Base-by-base conservation (phyloP, 495 filamentous ascomycete genomes). In the Cryomyces minteri region DNA sequence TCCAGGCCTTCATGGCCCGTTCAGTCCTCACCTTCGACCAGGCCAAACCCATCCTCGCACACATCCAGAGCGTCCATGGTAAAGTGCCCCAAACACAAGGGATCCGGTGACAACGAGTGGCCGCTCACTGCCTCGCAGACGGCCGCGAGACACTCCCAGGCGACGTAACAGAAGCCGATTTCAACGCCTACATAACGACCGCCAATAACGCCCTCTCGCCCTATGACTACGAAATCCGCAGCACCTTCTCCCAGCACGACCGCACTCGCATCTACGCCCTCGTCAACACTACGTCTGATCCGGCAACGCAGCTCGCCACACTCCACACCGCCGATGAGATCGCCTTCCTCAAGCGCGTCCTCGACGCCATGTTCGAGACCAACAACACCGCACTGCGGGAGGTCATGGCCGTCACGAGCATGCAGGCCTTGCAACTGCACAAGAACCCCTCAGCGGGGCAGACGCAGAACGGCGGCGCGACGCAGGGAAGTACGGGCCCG, bases 281-380 rank as follows among this genome's bases (percentile, higher is more conserved):
- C 7, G 77, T 94, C n/a, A 98, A 98, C 60, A 84, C 80, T 2
- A 82, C 78, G 25, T 82, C 77, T 48, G 90, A 96, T 59, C 64
- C 78, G 0, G 55, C 85, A 8, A 90, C 83, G 1, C 88, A 94
- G 58, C 67, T 94, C 28, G 84, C 85, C n/a, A 96, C 90, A 0
- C 74, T 70, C 0, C 77, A 79, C 57, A 67, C 75, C 0, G 63
- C 83, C 14, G 92, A 96, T 47, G 88, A 96, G 63, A 85, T 96
- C 33, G 73, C 82, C 8, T 98, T 81, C 59, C 69, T 96, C 46
- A 86, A 92, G 63, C 67, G 90, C 1, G 57, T 96, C 11, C 75
- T 98, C 0, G 88, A 96, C 60, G 77, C 72, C 50, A 94, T 98
- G 78, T 96, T 95, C 56, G 82, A 87, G 40, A 78, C 70, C 4